phyloP scores from a whole-genome alignment of 768 basidiomycete genomes.

The Amanita brunnescens region DNA sequence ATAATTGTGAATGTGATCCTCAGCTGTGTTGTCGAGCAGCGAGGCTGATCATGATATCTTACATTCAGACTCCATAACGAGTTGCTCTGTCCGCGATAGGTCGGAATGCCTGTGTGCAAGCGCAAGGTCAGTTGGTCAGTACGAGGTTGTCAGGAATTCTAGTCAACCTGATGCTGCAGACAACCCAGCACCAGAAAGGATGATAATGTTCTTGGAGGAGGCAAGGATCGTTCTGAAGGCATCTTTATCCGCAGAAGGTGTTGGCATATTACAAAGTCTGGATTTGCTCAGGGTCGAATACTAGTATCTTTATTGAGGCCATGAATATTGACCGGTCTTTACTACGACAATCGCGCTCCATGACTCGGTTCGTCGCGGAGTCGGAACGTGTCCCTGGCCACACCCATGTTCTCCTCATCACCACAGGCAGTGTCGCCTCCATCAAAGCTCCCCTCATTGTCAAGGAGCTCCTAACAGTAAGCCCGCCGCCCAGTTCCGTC shows the following conservation, averaged over 20 bases:
- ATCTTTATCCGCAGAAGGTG: slow-evolving; percentile 13
- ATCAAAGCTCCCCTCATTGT: neutral
- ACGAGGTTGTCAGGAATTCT: slow-evolving; percentile 1
- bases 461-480: slow-evolving; percentile 46
- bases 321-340: no score
- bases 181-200: slow-evolving; percentile 49
- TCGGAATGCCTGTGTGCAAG: slow-evolving; percentile 11
- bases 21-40: slow-evolving; percentile 28
- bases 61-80: slow-evolving; percentile 5
- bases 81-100: neutral
- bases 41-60: slow-evolving; percentile 28
- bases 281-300: no score
- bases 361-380: slow-evolving; percentile 37
- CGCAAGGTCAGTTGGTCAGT: neutral
- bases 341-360: no score
- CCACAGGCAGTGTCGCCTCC: slow-evolving; percentile 41
- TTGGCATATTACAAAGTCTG: neutral
- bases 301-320: no score
- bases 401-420: slow-evolving; percentile 73
- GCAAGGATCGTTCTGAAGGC: slow-evolving; percentile 14
- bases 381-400: slow-evolving; percentile 39
- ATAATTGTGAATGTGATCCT: no score
- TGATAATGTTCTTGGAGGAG: slow-evolving; percentile 28
- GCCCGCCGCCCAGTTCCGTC: slow-evolving; percentile 15
- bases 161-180: slow-evolving; percentile 50